phyloP scores from a whole-genome alignment of 2,329 filamentous ascomycete genomes.

The Sporothrix sp. region DNA sequence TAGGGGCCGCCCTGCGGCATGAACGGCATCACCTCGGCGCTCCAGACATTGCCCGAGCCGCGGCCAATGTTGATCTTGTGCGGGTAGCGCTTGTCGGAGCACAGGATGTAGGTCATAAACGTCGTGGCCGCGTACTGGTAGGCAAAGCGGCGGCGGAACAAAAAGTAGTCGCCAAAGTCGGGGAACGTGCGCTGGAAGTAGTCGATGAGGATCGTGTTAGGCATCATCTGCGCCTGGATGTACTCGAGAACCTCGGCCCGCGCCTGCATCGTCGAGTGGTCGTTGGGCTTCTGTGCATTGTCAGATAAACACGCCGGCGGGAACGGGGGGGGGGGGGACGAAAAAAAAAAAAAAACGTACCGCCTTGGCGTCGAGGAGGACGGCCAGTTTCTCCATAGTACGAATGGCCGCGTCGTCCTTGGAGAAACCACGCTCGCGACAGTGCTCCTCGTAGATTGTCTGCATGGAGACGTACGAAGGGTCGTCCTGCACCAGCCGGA shows the following conservation, averaged over 20 bases:
- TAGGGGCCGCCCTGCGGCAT: conserved; percentile 77
- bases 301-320: too few species aligned
- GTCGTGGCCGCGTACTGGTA: conserved; percentile 92
- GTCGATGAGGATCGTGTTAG: conserved; percentile 68
- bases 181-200: conserved; percentile 87
- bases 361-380: conserved; percentile 59
- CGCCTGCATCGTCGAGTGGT: conserved; percentile 63
- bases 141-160: conserved; percentile 93
- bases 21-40: conserved; percentile 82
- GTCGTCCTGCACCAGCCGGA: conserved; percentile 92
- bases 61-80: conserved; percentile 91
- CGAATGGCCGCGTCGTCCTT: conserved; percentile 95
- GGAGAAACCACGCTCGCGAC: conserved; percentile 71
- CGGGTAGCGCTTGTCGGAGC: conserved; percentile 92
- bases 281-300: conserved; percentile 43
- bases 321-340: background rate
- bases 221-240: conserved; percentile 90
- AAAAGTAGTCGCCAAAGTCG: conserved; percentile 89
- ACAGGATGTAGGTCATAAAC: conserved; percentile 98
- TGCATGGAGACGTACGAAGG: conserved; percentile 89
- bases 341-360: background rate
- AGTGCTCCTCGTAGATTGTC: conserved; percentile 93
- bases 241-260: conserved; percentile 87
- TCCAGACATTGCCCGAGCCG: conserved; percentile 87
- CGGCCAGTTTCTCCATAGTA: conserved; percentile 86